Base-by-base conservation (phyloP, 208 protist genomes). In the Leishmania aethiopica region DNA sequence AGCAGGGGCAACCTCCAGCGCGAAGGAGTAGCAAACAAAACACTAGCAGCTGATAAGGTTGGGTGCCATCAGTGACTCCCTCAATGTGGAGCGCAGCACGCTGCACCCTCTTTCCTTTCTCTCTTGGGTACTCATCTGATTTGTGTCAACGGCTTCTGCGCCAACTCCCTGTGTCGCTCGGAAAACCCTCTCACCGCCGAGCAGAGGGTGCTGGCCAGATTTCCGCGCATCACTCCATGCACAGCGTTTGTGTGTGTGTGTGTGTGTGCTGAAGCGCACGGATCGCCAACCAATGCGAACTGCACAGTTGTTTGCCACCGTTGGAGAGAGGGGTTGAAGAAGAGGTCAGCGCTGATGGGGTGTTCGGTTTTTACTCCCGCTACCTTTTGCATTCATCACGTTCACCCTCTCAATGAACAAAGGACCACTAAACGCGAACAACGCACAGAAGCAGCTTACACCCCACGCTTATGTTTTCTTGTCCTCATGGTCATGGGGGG, bases 1-100 rank as follows among this genome's bases (percentile, higher is more conserved):
- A 93, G 69, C 92, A 94, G 73, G 85, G 86, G 25, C 84, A 69
- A 11, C 77, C 75, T 2, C 81, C 84, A 49, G 15, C 17, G 11
- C 19, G 7, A 28, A 64, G 17, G 28, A 35, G 28, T 15, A 32
- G 5, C 59, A 35, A 32, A 17, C 28, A 32, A 35, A 28, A 35
- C 10, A 4, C 0, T 64, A 32, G 28, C 2, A 64, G 59, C 7
- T 25, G 45, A 55, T 75, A n/a, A 47, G 13, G n/a, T 32, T 6
- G 25, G 2, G 28, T 28, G 22, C 11, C 8, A 11, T 32, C 28
- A 3, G 10, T 10, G 59, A 22, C 15, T 71, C 35, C 32, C 4
- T 28, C 0, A 19, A 47, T 71, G 35, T 45, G 66, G 35, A 28
- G 59, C n/a, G 13, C 59, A 5, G 28, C 59, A 13, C 28, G 32